Base-by-base conservation (phyloP, 495 filamentous ascomycete species). In the Aspergillus nanangensis region DNA sequence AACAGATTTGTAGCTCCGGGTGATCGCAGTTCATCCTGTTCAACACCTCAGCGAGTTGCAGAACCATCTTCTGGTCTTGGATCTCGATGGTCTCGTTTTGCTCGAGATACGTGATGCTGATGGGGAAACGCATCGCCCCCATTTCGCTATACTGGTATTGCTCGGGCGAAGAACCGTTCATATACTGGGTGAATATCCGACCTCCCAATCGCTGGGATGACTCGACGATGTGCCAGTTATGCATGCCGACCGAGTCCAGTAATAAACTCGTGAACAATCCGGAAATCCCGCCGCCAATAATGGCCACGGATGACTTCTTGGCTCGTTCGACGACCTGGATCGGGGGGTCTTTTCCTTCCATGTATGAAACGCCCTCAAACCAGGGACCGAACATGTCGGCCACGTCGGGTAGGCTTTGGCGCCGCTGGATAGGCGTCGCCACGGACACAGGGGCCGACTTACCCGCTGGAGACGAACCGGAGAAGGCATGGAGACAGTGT, bases 71-170 rank as follows among this genome's bases (percentile, higher is more conserved):
- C 52, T 83, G 79, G 52, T 82, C 79, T 23, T 66, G 63, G 41
- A 80, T 76, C 39, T 74, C 63, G 23, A 81, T 60, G 0, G 74
- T 77, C 62, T 80, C 71, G 44, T 81, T 82, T 8, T 58, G 72
- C 21, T 68, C 68, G 0, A 62, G 50, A 53, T 78, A 73, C 0
- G 67, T 80, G 45, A 73, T 68, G 23, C 55, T 59, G 3, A 76
- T 65, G 5, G 74, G 69, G 24, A 82, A 87, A 3, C 83, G 70
- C 84, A 87, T 86, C 0, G 83, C 81, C 0, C 84, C 84, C 84
- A 88, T 87, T 55, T 88, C 84, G 31, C 87, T 82, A 45, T 87
- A 88, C 34, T 82, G 79, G 47, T 86, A 86, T 13, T 88, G 69
- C 19, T 80, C 77, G 0, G 82, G 80, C 7, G 31, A 38, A 1